Base-by-base conservation (phyloP, 768 basidiomycete genomes). In the Trametes coccinea region DNA sequence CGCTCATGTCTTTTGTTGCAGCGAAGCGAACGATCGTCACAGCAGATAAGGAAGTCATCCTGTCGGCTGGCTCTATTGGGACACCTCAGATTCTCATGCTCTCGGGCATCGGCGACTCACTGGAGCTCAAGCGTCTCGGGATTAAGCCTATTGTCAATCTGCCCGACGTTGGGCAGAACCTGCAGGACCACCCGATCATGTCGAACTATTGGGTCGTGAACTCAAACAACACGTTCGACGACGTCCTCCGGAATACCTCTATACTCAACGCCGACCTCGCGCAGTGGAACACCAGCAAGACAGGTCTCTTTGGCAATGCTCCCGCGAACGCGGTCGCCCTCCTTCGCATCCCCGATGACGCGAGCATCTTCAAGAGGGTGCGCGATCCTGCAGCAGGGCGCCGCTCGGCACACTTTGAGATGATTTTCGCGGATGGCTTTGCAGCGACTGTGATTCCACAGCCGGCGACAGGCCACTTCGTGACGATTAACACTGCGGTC, bases 91-190 rank as follows among this genome's bases (percentile, higher is more conserved):
- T 75, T 3, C 61, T 75, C 22, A 47, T 70, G 50, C 66, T 72
- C 37, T 72, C 71, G 6, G 74, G 74, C 14, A 67, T 75, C 47
- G 74, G 74, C 1, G 59, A 67, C n/a, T 17, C 53, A 4, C 27
- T 46, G 5, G 34, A 62, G 9, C 69, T 75, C 53, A 16, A 48
- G 9, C 17, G 55, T 10, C 53, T 70, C 34, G 67, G 65, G 4
- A 67, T 75, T 43, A 16, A 37, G 10, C 29, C 64, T n/a, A 30
- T 72, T 17, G 49, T 67, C 10, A 53, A 72, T 52, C 58, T 68
- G 30, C 70, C 72, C 4, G 67, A 62, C 8, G 72, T 75, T 16
- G 74, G 74, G 13, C 61, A 68, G 57, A 63, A 75, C 59, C 59
- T 75, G 27, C 44, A 57, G 5, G 74, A 75, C 54, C 73, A 74